phyloP scores from a whole-genome alignment of 805 yeast species.

The Clavispora phyllophila region DNA sequence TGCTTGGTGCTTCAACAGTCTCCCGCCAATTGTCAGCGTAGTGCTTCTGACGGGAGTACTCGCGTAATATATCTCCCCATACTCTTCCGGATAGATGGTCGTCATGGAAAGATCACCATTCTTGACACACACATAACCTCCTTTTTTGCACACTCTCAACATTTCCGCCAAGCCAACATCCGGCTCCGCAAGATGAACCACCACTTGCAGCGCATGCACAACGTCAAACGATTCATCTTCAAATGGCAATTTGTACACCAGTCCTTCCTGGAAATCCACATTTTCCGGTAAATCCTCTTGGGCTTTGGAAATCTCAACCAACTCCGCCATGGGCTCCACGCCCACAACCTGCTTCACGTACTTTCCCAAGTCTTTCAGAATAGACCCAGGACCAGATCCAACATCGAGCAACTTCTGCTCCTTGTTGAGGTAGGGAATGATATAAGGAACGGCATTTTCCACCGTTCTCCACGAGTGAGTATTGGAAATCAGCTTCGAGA shows the following conservation, averaged over 20 bases:
- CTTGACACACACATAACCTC: slow-evolving; percentile 28
- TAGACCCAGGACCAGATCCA: slow-evolving; percentile 42
- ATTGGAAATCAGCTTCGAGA: slow-evolving; percentile 16
- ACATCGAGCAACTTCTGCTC: slow-evolving; percentile 30
- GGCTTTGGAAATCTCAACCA: slow-evolving; percentile 18
- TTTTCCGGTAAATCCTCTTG: not conserved
- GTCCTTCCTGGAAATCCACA: slow-evolving; percentile 24
- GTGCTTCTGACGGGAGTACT: slow-evolving; percentile 4
- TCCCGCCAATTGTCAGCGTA: slow-evolving; percentile 13
- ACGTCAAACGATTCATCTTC: slow-evolving; percentile 34
- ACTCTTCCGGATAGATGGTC: slow-evolving; percentile 16
- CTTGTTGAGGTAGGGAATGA: slow-evolving; percentile 23
- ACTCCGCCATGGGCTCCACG: slow-evolving; percentile 25
- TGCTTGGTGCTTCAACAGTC: slow-evolving; percentile 14
- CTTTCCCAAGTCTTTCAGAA: slow-evolving; percentile 29
- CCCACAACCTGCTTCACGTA: slow-evolving; percentile 27
- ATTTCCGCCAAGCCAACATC: slow-evolving; percentile 29
- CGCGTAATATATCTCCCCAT: slow-evolving; percentile 6
- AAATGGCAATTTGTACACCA: slow-evolving; percentile 27
- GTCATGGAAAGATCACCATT: slow-evolving; percentile 24
- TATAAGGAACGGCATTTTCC: slow-evolving; percentile 20
- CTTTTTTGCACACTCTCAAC: slow-evolving; percentile 29
- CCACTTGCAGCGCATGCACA: slow-evolving; percentile 36
- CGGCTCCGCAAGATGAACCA: slow-evolving; percentile 33
- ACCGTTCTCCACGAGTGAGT: slow-evolving; percentile 34